Evolutionary conservation across 805 yeast species (phyloP), one percentile per base, ranked within the genome.

Genomic region (Yamadazyma phyllophila): DNA sequence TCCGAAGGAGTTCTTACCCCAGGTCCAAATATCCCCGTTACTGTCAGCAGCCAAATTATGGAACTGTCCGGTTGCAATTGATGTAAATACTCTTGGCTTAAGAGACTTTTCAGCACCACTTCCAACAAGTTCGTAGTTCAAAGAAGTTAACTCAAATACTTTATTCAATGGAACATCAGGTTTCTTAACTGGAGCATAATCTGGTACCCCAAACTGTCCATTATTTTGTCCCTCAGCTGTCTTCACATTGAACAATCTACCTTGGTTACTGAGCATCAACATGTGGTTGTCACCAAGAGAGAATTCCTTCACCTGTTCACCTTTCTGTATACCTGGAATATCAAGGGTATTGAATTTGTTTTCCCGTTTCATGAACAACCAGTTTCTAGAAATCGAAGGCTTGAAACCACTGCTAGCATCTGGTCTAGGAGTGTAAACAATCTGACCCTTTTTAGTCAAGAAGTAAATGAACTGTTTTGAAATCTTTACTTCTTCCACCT

Each of bases 131-230:
- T 66, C 76, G 47, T 79, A 74, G 53, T 83, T 82, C 52, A 88
- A 62, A 30, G 84, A 62, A 5, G 74, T 70, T 46, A 88, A 73
- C 45, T 82, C 88, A 51, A 60, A 58, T 3, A 66, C 63, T 24
- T 46, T 41, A 44, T 70, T 61, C 10, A 47, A 13, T 1, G 69
- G 64, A 2, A 65, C 50, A n/a, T 41, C 35, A 12, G 49, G 36
- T 2, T 43, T 32, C 0, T 79, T 74, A 56, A 81, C 81, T 46
- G 87, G 91, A 1, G 96, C 80, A 51, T 72, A 78, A 11, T 69
- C 64, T 1, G 96, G 94, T 12, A 88, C 62, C 14, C 97, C 98
- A 64, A 78, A 88, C 66, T 94, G 97, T 3, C 98, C 98, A 53
- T 58, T 61, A 39, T 74, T 74, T 4, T 70, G 64, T 11, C 57